Percentiles rank a stretch among this genome's conserved stretches.
Evolutionary conservation across 169 alveolate genomes (phyloP).

Genomic region (Blepharisma undulans): DNA sequence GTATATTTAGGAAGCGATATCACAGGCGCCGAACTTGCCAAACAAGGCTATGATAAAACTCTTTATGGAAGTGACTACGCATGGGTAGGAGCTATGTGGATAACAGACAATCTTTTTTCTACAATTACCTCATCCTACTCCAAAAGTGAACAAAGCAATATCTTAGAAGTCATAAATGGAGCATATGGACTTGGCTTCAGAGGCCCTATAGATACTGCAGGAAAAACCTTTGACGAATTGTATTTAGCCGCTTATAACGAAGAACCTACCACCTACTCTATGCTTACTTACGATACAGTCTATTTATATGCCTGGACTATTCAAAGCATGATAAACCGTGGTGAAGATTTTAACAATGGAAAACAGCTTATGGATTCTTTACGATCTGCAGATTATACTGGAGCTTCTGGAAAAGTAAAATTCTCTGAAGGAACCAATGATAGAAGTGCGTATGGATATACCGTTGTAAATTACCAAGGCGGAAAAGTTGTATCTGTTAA

Average conservation of each 20-base stretch:
- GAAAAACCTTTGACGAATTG: neutral
- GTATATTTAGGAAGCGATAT: constrained; percentile 18
- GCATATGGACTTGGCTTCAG: constrained; percentile 32
- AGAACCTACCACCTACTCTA: neutral
- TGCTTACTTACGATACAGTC: constrained; percentile 37
- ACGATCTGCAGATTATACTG: constrained; percentile 4
- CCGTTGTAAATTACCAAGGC: constrained; percentile 4
- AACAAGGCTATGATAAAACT: constrained; percentile 21
- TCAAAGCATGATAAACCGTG: neutral
- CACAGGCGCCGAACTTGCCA: constrained; percentile 15
- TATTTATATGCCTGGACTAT: constrained; percentile 22
- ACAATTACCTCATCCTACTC: neutral
- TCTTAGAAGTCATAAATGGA: constrained; percentile 19
- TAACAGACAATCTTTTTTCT: neutral
- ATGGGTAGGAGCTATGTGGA: constrained; percentile 41
- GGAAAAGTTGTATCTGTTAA: neutral
- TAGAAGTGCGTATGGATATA: constrained; percentile 36
- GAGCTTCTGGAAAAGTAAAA: constrained; percentile 27
- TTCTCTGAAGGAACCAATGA: constrained; percentile 40
- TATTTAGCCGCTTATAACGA: neutral
- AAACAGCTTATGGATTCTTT: constrained; percentile 24
- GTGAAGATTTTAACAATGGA: constrained; percentile 36
- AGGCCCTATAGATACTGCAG: neutral
- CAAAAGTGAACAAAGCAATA: constrained; percentile 12
- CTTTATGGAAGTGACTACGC: constrained; percentile 38